phyloP scores from a whole-genome alignment of 1,139 yeast genomes.

The Candida dubliniensis region DNA sequence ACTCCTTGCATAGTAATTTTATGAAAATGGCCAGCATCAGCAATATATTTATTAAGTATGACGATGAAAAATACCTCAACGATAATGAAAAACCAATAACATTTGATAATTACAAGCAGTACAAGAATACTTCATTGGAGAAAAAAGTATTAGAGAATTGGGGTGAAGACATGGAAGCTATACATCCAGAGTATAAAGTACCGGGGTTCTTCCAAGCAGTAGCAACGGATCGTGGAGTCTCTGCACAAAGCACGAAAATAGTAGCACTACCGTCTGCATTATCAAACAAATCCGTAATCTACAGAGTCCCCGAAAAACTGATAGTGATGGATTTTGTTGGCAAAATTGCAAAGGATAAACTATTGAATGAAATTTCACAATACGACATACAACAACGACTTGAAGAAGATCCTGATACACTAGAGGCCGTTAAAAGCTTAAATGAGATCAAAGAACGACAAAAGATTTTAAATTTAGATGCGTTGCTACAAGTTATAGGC shows the following conservation, averaged over 20 bases:
- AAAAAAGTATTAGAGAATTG: constrained; percentile 10
- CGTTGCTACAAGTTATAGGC: constrained; percentile 20
- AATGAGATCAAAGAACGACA: constrained; percentile 17
- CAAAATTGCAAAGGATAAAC: constrained; percentile 33
- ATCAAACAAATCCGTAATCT: constrained; percentile 34
- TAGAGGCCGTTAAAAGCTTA: constrained; percentile 27
- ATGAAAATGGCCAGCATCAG: constrained; percentile 43
- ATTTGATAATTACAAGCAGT: constrained; percentile 34
- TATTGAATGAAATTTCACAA: constrained; percentile 26
- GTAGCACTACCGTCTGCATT: constrained; percentile 2
- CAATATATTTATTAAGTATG: constrained; percentile 64
- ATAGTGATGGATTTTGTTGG: constrained; percentile 74
- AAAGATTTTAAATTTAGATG: constrained; percentile 27
- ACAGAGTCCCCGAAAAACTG: constrained; percentile 70
- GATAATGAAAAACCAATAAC: constrained; percentile 20
- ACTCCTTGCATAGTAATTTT: constrained; percentile 41
- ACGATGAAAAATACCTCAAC: constrained; percentile 59
- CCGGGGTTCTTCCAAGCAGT: constrained; percentile 48
- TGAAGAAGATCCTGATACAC: constrained; percentile 24
- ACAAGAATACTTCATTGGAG: constrained; percentile 19
- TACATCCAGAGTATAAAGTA: constrained; percentile 25
- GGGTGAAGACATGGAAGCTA: constrained; percentile 23
- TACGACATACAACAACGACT: constrained; percentile 23
- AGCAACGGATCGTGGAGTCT: constrained; percentile 43
- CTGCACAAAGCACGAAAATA: constrained; percentile 28